Percentiles rank a stretch among this genome's conserved stretches.
These are phyloP conservation scores for Zygosaccharomyces bailii DNA, from an alignment of 805 yeast genomes.

Conservation along the genomic window DNA sequence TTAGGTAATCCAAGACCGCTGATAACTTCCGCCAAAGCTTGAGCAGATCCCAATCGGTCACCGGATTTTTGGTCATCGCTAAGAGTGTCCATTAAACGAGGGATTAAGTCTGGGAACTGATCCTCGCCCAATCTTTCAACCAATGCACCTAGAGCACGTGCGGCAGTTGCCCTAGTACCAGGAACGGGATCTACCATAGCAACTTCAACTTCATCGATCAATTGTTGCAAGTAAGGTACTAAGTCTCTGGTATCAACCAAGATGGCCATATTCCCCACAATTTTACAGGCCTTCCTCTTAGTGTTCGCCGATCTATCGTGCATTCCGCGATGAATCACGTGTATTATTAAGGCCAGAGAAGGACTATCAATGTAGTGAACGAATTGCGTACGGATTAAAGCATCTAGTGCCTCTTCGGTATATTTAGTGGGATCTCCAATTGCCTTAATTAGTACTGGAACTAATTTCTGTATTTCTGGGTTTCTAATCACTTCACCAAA, in stretches of 20 bases:
- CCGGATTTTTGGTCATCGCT: constrained; percentile 78
- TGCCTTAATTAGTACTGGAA: constrained; percentile 82
- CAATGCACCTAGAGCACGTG: constrained; percentile 92
- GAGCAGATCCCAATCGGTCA: constrained; percentile 95
- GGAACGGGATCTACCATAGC: constrained; percentile 99
- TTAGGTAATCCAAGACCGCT: constrained; percentile 86
- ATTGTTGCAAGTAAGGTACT: constrained; percentile 71
- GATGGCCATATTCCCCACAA: constrained; percentile 98
- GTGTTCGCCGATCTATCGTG: constrained; percentile 89
- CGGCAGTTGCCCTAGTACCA: constrained; percentile 93
- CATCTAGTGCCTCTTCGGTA: constrained; percentile 84
- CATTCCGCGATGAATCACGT: constrained; percentile 94
- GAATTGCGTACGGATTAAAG: constrained; percentile 83
- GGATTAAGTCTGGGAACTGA: constrained; percentile 86
- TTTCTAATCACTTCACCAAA: constrained; percentile 97
- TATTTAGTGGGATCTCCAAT: constrained; percentile 92
- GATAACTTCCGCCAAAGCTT: constrained; percentile 90
- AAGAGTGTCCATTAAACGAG: constrained; percentile 70
- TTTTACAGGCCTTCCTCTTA: constrained; percentile 92
- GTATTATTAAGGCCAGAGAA: constrained; percentile 89
- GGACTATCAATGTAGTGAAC: constrained; percentile 99
- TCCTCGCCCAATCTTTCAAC: constrained; percentile 97
- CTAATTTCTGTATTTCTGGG: constrained; percentile 92
- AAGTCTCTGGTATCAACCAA: constrained; percentile 86
- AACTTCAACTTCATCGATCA: constrained; percentile 77